Base-by-base conservation (phyloP, 2,329 filamentous ascomycete genomes). In the Aspergillus neotritici region DNA sequence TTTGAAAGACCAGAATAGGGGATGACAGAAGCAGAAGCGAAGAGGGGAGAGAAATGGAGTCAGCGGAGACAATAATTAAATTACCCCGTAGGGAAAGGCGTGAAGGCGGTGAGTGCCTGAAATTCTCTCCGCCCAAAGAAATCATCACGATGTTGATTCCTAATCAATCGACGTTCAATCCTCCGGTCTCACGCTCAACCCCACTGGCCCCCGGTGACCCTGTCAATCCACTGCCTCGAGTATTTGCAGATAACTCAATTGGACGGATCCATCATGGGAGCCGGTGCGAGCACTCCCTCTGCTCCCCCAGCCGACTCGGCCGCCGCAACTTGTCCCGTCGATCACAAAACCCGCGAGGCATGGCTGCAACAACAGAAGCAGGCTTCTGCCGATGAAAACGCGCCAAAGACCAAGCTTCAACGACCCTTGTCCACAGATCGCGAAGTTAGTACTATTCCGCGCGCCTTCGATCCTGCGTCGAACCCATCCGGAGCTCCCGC, bases 281-380 rank as follows among this genome's bases (percentile, higher is more conserved):
- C 65, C 39, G 58, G 56, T 48, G 63, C 60, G 35, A 69, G 67
- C 51, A 67, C 64, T 31, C 62, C 57, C 4, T 45, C 55, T 8
- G 33, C 50, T 21, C 39, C 54, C 21, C 37, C 60, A 32, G 43
- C 58, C 43, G 52, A 60, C 28, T 46, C 49, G 25, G 47, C 54
- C 31, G 58, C 60, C 14, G 67, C 66, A 32, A 75, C 74, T 45
- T 97, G 93, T 60, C 93, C 93, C 4, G 88, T 97, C 59, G 90
- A 97, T 69, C 86, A 90, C 70, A 86, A 87, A 59, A 85, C 88
- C 40, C 84, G 93, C 57, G 85, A 89, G 58, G 81, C 84, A 57
- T 98, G 91, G 91, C 78, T 97, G 67, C 79, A 61, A 70, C 76
- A 65, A 47, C 67, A 60, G 48, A 63, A 55, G 39, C 53, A 57